Evolutionary conservation across 2,329 filamentous ascomycete genomes (phyloP).

Genomic region (Xylaria sp.): DNA sequence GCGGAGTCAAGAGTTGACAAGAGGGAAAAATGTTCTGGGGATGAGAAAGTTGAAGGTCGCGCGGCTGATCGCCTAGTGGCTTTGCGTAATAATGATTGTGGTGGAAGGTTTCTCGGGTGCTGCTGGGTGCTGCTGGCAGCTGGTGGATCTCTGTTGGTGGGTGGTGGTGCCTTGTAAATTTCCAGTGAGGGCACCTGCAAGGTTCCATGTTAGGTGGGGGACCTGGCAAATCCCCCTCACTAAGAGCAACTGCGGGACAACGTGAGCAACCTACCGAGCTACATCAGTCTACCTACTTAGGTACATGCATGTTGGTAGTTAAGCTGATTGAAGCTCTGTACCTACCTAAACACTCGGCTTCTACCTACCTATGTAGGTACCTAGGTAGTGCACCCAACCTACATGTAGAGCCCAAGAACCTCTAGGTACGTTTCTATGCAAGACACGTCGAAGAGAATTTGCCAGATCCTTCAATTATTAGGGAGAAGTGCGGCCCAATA

Average conservation of each 20-base stretch:
- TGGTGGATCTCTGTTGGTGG: no score
- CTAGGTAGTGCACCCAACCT: neutral
- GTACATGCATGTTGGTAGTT: no score
- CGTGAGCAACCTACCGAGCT: no score
- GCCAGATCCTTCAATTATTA: neutral
- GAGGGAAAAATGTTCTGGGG: slow-evolving; percentile 16
- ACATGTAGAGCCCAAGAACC: neutral
- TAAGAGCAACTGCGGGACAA: no score
- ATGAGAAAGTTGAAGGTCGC: slow-evolving; percentile 21
- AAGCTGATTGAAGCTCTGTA: no score
- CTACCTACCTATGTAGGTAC: neutral
- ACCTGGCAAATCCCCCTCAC: no score
- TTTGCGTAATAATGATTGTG: slow-evolving; percentile 23
- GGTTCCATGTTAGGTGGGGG: no score
- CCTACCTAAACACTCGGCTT: no score
- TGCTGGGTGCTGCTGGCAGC: no score
- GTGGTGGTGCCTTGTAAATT: no score
- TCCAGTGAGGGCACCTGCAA: neutral
- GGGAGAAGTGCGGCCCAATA: neutral
- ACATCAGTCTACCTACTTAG: no score
- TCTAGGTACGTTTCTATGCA: neutral
- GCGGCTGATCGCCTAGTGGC: slow-evolving; percentile 23
- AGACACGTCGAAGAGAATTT: neutral
- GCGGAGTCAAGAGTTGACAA: slow-evolving; percentile 16
- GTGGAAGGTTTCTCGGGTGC: neutral